Evolutionary conservation across 2,329 filamentous ascomycete genomes (phyloP).

Genomic region (Teratosphaeria pseudoeucalypti): DNA sequence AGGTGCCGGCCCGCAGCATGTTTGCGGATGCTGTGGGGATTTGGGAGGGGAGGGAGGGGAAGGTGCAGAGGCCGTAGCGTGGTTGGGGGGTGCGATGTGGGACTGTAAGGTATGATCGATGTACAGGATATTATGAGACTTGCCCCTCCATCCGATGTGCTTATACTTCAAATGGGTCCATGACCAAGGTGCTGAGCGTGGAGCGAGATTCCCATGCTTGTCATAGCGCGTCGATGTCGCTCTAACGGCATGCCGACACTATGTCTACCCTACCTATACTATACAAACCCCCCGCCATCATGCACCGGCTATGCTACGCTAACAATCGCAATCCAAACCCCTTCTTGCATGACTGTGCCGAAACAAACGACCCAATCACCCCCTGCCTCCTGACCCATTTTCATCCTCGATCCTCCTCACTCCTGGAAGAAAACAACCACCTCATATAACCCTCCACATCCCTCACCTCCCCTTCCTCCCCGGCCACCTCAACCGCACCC

Average conservation of each 20-base stretch:
- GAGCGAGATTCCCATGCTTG: neutral
- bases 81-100: neutral
- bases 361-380: neutral
- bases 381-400: neutral
- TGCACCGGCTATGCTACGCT: neutral
- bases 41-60: conserved; percentile 22
- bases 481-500: neutral
- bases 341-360: neutral
- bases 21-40: conserved; percentile 51
- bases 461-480: conserved; percentile 5
- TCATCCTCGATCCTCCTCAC: neutral
- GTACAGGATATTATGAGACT: neutral
- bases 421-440: conserved; percentile 13
- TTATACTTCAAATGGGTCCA: too few relatives aligned
- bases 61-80: conserved; percentile 7
- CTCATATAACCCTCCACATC: conserved; percentile 20
- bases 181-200: too few relatives aligned
- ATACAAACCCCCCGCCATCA: neutral
- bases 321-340: neutral
- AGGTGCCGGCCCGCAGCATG: conserved; percentile 68
- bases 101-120: neutral
- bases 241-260: neutral
- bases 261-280: neutral
- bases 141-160: neutral
- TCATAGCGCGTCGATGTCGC: neutral